Evolutionary conservation across 148 eudicot species (phyloP).

Genomic region (Bassia scoparia): DNA sequence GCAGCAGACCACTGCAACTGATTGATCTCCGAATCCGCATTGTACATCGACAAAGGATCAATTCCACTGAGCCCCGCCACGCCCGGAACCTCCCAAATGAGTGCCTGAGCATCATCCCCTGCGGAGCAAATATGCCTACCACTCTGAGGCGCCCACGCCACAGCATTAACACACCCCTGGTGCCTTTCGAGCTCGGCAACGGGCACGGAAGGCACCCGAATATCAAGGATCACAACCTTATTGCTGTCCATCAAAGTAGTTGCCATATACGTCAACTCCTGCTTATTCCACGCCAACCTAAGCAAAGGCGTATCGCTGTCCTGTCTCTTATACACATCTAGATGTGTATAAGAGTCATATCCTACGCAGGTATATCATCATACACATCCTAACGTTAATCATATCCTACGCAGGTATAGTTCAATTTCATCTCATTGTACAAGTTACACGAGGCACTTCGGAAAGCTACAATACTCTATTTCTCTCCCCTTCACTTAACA

Average conservation of each 20-base stretch:
- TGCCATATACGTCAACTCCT: constrained; percentile 90
- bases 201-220: constrained; percentile 77
- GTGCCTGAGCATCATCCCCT: constrained; percentile 83
- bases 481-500: no score
- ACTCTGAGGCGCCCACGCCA: constrained; percentile 93
- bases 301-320: constrained; percentile 75
- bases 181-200: constrained; percentile 97
- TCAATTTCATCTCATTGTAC: no score
- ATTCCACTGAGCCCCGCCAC: constrained; percentile 66
- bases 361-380: no score
- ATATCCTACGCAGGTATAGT: no score
- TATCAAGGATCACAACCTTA: constrained; percentile 81
- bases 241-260: constrained; percentile 87
- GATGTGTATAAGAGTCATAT: no score
- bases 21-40: constrained; percentile 80
- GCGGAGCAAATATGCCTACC: constrained; percentile 72
- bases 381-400: no score
- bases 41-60: constrained; percentile 69
- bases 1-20: constrained; percentile 91
- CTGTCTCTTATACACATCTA: no score
- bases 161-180: constrained; percentile 69
- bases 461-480: no score
- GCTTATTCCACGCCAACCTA: constrained; percentile 90
- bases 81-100: constrained; percentile 80
- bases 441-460: no score